These are phyloP conservation scores for Fusarium udum DNA, from an alignment of 2,329 filamentous ascomycete species.

Conservation along the genomic window DNA sequence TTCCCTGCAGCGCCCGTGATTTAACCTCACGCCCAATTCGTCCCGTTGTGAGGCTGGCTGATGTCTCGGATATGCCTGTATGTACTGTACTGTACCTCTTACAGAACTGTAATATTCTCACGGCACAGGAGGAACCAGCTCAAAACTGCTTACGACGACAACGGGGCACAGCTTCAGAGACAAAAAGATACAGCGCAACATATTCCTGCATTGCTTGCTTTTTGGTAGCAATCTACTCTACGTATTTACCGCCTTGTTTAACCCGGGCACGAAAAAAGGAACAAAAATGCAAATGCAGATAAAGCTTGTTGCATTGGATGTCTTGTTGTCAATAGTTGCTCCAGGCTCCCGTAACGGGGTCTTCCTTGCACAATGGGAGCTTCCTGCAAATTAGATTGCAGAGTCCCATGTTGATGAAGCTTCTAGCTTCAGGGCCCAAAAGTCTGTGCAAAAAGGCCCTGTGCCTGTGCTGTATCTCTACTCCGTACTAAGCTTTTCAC, in stretches of 20 bases:
- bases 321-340: slow-evolving; percentile 25
- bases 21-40: slow-evolving; percentile 10
- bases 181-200: slow-evolving; percentile 6
- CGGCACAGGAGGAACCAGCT: slow-evolving; percentile 12
- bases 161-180: slow-evolving; percentile 20
- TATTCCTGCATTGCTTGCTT: neutral
- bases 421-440: neutral
- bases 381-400: slow-evolving; percentile 17
- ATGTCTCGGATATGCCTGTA: slow-evolving; percentile 38
- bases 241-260: slow-evolving; percentile 3
- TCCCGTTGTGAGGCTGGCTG: slow-evolving; percentile 15
- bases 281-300: neutral
- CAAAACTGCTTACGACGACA: slow-evolving; percentile 27
- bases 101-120: slow-evolving; percentile 16
- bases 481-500: neutral
- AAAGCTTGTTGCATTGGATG: slow-evolving; percentile 11
- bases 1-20: slow-evolving; percentile 11
- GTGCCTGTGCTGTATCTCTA: slow-evolving; percentile 9
- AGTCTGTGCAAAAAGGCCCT: slow-evolving; percentile 16
- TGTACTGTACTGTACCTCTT: neutral
- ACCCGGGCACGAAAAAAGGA: neutral
- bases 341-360: slow-evolving; percentile 18
- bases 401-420: slow-evolving; percentile 21
- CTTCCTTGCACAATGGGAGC: slow-evolving; percentile 19
- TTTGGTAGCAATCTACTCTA: neutral